phyloP scores from a whole-genome alignment of 352 stramenopile species.

The Globisporangium iwayamae region DNA sequence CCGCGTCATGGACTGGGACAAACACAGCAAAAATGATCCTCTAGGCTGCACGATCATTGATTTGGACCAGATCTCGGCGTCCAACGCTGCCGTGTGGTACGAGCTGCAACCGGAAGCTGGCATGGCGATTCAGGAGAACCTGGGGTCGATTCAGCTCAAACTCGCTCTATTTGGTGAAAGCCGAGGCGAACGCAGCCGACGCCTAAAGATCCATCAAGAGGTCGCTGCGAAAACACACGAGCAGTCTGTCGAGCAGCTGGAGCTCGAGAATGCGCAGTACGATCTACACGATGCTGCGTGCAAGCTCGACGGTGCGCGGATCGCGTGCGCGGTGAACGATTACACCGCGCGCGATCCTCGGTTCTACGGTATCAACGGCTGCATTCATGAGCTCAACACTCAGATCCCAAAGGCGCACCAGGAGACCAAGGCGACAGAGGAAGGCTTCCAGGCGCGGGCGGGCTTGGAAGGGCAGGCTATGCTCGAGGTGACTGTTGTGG shows the following conservation, averaged over 20 bases:
- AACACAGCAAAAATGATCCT: conserved; percentile 47
- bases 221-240: conserved; percentile 52
- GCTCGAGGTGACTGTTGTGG: conserved; percentile 54
- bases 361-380: conserved; percentile 82
- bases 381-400: conserved; percentile 63
- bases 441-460: conserved; percentile 48
- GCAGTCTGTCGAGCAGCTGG: conserved; percentile 54
- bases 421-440: conserved; percentile 50
- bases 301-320: conserved; percentile 64
- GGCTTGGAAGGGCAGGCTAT: conserved; percentile 57
- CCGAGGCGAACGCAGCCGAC: conserved; percentile 41
- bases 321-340: conserved; percentile 57
- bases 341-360: conserved; percentile 56
- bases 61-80: conserved; percentile 44
- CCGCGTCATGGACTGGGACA: conserved; percentile 52
- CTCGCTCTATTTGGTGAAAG: conserved; percentile 60
- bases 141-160: conserved; percentile 52
- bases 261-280: conserved; percentile 66
- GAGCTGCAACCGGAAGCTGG: conserved; percentile 35
- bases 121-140: conserved; percentile 41
- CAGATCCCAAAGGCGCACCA: conserved; percentile 56
- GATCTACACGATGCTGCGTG: conserved; percentile 60
- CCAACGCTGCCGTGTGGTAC: conserved; percentile 52
- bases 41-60: conserved; percentile 46
- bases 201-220: conserved; percentile 55